Evolutionary conservation across 2,329 filamentous ascomycete species (phyloP), one percentile per base, ranked within the genome.

Genomic region (Fusarium chlamydosporum): DNA sequence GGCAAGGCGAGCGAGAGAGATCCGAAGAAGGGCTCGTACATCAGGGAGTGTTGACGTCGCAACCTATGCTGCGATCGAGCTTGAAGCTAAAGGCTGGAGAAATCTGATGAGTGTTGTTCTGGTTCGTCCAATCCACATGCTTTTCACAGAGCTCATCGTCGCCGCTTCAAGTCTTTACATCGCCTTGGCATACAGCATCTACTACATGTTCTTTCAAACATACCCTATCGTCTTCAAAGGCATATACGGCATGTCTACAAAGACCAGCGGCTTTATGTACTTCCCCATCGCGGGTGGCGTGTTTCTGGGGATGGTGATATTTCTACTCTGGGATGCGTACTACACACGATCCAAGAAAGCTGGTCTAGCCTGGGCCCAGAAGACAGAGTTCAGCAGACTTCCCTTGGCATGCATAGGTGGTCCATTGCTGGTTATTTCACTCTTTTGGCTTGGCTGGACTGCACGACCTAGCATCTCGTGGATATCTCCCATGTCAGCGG

Each of bases 381-480:
- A 40, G 12, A 53, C 53, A 0, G 69, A 72, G 7, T 68, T 62
- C 8, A 71, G 69, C 7, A 57, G 70, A 8, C 61, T 72, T 4
- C 70, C 70, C 4, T 16, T 71, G 0, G 70, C 70, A 3, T 72
- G 70, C 1, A 40, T 57, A 1, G 70, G 67, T 3, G 67, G 67
- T 0, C 70, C 70, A 3, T 18, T 56, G 15, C 23, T 72, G 7
- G 63, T 65, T 1, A 26, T 60, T 0, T 68, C 69, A 4, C 51
- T 72, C 3, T 72, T 72, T 13, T 71, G 70, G 70, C 51, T 70
- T 0, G 70, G 70, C 0, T 72, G 70, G 70, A 64, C 70, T 0
- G 58, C 61, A 8, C 33, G 58, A 16, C 13, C 50, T 3, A n/a
- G 9, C 13, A 57, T 63, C 23, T 57, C 61, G 0, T 64, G 61